Percentiles rank a stretch among this genome's conserved stretches.
Conservation (phyloP, 2,329 filamentous ascomycete species). For the Nigrospora sphaerica region DNA sequence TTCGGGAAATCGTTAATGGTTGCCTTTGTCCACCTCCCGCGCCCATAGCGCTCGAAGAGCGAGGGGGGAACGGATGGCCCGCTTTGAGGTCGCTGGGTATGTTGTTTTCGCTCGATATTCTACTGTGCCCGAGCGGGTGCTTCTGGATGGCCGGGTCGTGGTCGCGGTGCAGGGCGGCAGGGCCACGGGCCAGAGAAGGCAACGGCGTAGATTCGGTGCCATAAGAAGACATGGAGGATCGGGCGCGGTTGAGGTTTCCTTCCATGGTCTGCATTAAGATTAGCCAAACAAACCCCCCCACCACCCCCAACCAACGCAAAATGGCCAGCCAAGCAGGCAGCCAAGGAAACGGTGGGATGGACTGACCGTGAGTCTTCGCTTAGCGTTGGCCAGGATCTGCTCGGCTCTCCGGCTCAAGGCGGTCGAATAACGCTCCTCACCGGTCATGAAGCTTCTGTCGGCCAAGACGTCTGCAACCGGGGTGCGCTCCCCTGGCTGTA, state of each 20-base stretch:
- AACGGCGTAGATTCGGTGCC: constrained; percentile 45
- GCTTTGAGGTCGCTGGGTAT: constrained; percentile 36
- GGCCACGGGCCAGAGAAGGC: constrained; percentile 36
- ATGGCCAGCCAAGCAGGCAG: too few species aligned
- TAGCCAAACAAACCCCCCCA: background rate
- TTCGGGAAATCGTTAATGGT: constrained; percentile 34
- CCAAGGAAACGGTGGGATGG: background rate
- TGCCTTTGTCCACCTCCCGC: constrained; percentile 52
- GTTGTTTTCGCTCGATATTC: constrained; percentile 56
- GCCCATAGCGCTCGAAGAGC: constrained; percentile 59
- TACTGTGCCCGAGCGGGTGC: constrained; percentile 41
- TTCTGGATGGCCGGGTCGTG: constrained; percentile 14
- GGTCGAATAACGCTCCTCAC: constrained; percentile 59
- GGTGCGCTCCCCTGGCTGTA: constrained; percentile 18
- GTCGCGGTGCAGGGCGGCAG: constrained; percentile 27
- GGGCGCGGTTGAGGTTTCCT: constrained; percentile 75
- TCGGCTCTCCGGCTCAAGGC: constrained; percentile 79
- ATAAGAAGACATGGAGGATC: constrained; percentile 45
- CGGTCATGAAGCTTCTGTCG: constrained; percentile 9
- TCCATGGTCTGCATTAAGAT: constrained; percentile 73
- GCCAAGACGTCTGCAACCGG: too few species aligned
- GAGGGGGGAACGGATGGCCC: constrained; percentile 35
- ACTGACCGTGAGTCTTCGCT: constrained; percentile 77
- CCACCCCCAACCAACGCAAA: too few species aligned
- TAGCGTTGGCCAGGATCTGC: constrained; percentile 86